Evolutionary conservation across 2,329 filamentous ascomycete species (phyloP).

Genomic region (Pseudonectria buxi): DNA sequence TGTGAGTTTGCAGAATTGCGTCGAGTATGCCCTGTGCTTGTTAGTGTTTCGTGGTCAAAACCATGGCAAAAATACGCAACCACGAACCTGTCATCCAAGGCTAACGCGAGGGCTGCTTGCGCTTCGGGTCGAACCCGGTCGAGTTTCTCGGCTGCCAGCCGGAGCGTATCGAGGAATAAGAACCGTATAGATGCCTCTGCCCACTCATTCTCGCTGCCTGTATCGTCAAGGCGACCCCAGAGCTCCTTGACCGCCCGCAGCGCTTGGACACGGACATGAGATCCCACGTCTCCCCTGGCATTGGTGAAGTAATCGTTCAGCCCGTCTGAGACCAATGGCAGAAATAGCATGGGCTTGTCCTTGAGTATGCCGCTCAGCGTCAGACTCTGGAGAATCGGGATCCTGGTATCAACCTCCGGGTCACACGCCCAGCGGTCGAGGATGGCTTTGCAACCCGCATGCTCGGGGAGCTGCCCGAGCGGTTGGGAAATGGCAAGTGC

Average conservation of each 20-base stretch:
- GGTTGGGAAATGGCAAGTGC: constrained; percentile 46
- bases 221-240: constrained; percentile 32
- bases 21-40: constrained; percentile 23
- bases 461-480: constrained; percentile 23
- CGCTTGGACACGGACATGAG: constrained; percentile 74
- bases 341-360: constrained; percentile 34
- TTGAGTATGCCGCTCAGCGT: constrained; percentile 39
- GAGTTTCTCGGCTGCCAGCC: constrained; percentile 80
- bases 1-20: constrained; percentile 31
- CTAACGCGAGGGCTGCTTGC: constrained; percentile 44
- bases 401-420: constrained; percentile 43
- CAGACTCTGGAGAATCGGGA: constrained; percentile 50
- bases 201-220: constrained; percentile 7
- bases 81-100: constrained; percentile 40
- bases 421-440: constrained; percentile 47
- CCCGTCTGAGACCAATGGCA: constrained; percentile 45
- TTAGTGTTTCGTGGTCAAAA: constrained; percentile 15
- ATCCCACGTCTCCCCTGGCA: constrained; percentile 83
- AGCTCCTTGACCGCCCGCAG: constrained; percentile 67
- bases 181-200: constrained; percentile 26
- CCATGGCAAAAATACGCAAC: neutral
- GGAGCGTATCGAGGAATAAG: constrained; percentile 47
- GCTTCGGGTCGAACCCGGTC: constrained; percentile 74
- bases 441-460: constrained; percentile 39
- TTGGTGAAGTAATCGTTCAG: constrained; percentile 89